Conservation (phyloP, 257 asterid species). For the Solanum chmielewskii region DNA sequence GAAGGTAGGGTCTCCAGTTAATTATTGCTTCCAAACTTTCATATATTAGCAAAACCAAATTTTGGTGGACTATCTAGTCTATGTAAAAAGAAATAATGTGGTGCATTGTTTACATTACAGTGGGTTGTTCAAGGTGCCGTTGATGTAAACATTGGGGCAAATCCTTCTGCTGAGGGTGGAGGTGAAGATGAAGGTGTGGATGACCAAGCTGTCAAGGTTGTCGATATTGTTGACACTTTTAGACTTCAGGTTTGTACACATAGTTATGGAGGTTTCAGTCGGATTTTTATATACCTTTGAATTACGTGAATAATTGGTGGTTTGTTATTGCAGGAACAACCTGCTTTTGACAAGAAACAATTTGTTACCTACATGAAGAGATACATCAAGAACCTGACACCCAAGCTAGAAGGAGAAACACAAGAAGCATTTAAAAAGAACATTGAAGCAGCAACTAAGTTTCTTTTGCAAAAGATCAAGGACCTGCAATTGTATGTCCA, state of each 20-base stretch:
- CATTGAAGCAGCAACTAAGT: constrained; percentile 76
- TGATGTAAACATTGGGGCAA: constrained; percentile 85
- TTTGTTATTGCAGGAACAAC: constrained; percentile 64
- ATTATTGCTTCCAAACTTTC: not conserved
- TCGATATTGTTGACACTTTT: constrained; percentile 83
- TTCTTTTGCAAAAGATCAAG: constrained; percentile 44
- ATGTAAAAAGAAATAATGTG: not conserved
- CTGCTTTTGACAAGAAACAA: constrained; percentile 73
- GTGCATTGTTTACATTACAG: constrained; percentile 16
- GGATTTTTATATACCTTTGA: not conserved
- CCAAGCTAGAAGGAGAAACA: constrained; percentile 55
- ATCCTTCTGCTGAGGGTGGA: constrained; percentile 84
- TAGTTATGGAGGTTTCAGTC: not conserved
- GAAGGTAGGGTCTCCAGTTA: constrained; percentile 33
- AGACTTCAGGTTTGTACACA: constrained; percentile 51
- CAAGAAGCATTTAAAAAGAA: constrained; percentile 54
- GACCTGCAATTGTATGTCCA: constrained; percentile 79
- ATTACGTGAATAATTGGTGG: not conserved
- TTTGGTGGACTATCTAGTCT: not conserved
- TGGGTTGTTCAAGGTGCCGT: constrained; percentile 65
- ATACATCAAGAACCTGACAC: constrained; percentile 54
- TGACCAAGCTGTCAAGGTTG: constrained; percentile 55
- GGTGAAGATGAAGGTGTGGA: constrained; percentile 78
- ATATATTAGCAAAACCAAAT: not conserved
- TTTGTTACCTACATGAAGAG: constrained; percentile 52